These are phyloP conservation scores for Calocybe indica DNA, from an alignment of 768 basidiomycete genomes.

Conservation along the genomic window DNA sequence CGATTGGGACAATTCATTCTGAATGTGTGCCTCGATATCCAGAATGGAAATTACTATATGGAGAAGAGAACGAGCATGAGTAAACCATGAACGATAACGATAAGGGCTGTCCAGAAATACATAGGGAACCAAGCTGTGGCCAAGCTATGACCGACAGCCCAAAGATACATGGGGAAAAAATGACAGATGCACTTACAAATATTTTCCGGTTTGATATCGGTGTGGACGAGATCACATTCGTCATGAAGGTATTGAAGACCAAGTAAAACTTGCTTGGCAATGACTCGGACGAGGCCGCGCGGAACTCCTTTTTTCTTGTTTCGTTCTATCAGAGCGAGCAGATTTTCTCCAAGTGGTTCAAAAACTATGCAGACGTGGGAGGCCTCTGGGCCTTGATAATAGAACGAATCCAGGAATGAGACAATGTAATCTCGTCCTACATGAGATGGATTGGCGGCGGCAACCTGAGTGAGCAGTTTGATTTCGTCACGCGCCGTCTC, in stretches of 20 bases:
- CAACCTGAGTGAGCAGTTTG: constrained; percentile 77
- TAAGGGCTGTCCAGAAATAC: constrained; percentile 9
- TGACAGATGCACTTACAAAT: constrained; percentile 56
- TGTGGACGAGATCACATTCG: constrained; percentile 89
- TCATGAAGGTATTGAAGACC: constrained; percentile 91
- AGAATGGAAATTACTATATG: constrained; percentile 75
- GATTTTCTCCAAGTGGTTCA: constrained; percentile 77
- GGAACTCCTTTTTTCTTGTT: constrained; percentile 84
- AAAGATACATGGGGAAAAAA: constrained; percentile 5
- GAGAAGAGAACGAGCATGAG: constrained; percentile 20
- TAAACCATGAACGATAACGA: constrained; percentile 15
- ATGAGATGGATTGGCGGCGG: constrained; percentile 65
- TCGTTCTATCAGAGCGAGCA: constrained; percentile 68
- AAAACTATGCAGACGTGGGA: constrained; percentile 89
- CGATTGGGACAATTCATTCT: constrained; percentile 58
- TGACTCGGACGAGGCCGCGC: constrained; percentile 73
- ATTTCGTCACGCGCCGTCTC: constrained; percentile 98
- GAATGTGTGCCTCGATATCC: constrained; percentile 72
- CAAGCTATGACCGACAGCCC: constrained; percentile 4
- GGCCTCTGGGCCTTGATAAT: constrained; percentile 65
- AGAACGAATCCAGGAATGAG: constrained; percentile 87
- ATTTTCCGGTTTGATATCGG: constrained; percentile 94
- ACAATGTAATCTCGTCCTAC: constrained; percentile 79
- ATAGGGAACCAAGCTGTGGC: constrained; percentile 3
- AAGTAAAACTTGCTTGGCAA: constrained; percentile 80